Base-by-base conservation (phyloP, 2,329 filamentous ascomycete species). In the Trichoderma sp. region DNA sequence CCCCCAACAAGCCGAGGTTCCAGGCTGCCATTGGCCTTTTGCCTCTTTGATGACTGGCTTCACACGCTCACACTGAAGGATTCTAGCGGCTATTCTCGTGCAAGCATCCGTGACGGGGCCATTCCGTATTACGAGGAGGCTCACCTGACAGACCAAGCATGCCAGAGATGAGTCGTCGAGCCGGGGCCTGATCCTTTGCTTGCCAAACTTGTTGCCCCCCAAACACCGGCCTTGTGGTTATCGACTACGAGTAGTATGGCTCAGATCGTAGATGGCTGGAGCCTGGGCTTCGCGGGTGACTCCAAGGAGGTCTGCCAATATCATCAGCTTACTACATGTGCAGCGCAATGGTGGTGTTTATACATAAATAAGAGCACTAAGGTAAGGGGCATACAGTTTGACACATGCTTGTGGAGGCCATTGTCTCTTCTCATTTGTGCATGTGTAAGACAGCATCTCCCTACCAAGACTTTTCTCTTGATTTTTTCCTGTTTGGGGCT, bases 61-160 rank as follows among this genome's bases (percentile, higher is more conserved):
- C 55, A 34, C 39, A 61, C 36, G 53, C 55, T 47, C 36, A 50
- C 55, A 26, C 55, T 30, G n/a, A 43, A 59, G 53, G 39, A 32
- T 61, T 34, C 17, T 28, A 32, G 36, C 36, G 26, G 39, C 39
- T 47, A 50, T 61, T 61, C n/a, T 53, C 53, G 63, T 28, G 34
- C 26, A 67, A 36, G 53, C 65, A 61, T 61, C 28, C 55, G n/a
- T 34, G 23, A 50, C 57, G 28, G 67, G 55, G 61, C 39, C 55
- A 20, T 39, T 39, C 36, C 55, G 53, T 61, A 59, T 61, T 53
- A 62, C 57, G 30, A 43, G 43, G 39, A 53, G 53, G 30, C 57
- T 69, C 67, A 69, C 67, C 67, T 69, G 67, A 62, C 67, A 62
- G 67, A 28, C 57, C 67, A 69, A 50, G 58, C 67, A 69, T 69